Evolutionary conservation across 1,139 yeast genomes (phyloP).

Genomic region (Saccharomyces hybrid): DNA sequence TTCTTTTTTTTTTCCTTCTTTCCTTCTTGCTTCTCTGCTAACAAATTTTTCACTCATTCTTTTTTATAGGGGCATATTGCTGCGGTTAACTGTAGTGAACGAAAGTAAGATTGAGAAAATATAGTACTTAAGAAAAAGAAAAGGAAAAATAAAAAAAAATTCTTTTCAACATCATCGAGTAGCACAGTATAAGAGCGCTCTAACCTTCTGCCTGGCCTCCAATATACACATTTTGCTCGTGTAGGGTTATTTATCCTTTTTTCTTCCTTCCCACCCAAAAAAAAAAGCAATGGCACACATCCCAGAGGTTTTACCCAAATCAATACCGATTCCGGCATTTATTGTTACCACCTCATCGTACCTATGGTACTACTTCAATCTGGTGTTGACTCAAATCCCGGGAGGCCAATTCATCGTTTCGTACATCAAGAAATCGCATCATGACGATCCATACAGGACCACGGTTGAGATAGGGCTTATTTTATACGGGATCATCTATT

Average conservation of each 20-base stretch:
- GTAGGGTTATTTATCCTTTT: slow-evolving; percentile 22
- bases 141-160: background rate
- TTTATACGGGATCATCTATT: slow-evolving; percentile 80
- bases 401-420: slow-evolving; percentile 73
- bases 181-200: background rate
- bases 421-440: slow-evolving; percentile 82
- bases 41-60: background rate
- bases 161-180: background rate
- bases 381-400: slow-evolving; percentile 40
- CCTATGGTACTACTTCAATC: slow-evolving; percentile 20
- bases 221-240: background rate
- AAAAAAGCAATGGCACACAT: slow-evolving; percentile 8
- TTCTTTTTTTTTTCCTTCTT: background rate
- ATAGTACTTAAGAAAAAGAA: background rate
- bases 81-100: background rate
- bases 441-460: slow-evolving; percentile 89
- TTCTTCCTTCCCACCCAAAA: slow-evolving; percentile 27
- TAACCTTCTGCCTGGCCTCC: background rate
- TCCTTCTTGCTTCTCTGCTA: background rate
- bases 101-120: background rate
- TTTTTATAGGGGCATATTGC: background rate
- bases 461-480: slow-evolving; percentile 70
- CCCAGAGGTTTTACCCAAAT: slow-evolving; percentile 22
- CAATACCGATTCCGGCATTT: slow-evolving; percentile 26
- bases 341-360: slow-evolving; percentile 20